These are phyloP conservation scores for Arabidopsis hybrid DNA, from an alignment of 441 rosid species.

Conservation along the genomic window DNA sequence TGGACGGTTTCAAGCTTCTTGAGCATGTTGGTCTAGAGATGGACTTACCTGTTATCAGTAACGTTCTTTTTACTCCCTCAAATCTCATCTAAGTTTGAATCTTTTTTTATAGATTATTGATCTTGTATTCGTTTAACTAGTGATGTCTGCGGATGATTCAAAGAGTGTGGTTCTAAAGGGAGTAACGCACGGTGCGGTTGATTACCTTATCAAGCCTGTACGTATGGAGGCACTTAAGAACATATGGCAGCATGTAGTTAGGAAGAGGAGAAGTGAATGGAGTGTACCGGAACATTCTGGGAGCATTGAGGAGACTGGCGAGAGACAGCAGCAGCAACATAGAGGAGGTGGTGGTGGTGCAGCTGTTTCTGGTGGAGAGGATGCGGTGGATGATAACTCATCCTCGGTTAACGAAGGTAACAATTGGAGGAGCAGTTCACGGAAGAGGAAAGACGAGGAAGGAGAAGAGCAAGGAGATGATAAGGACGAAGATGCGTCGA, in stretches of 20 bases:
- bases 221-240: constrained; percentile 91
- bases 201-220: constrained; percentile 88
- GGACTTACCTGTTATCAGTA: constrained; percentile 98
- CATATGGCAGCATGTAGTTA: constrained; percentile 96
- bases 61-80: constrained; percentile 26
- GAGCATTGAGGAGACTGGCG: constrained; percentile 72
- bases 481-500: constrained; percentile 78
- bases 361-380: constrained; percentile 41
- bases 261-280: constrained; percentile 78
- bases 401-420: constrained; percentile 83
- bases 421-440: constrained; percentile 69
- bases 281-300: constrained; percentile 89
- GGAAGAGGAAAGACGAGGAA: constrained; percentile 85
- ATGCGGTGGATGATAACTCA: constrained; percentile 56
- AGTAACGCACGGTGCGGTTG: constrained; percentile 94
- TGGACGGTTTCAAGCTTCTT: constrained; percentile 94
- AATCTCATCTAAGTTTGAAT: neutral
- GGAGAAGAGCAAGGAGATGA: constrained; percentile 79
- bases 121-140: constrained; percentile 45
- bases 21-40: constrained; percentile 82
- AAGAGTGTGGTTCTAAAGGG: constrained; percentile 90
- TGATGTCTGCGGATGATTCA: constrained; percentile 98
- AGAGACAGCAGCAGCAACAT: constrained; percentile 51
- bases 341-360: constrained; percentile 59
- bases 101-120: constrained; percentile 4